Conservation (phyloP, 208 protist genomes). For the Leishmania major region DNA sequence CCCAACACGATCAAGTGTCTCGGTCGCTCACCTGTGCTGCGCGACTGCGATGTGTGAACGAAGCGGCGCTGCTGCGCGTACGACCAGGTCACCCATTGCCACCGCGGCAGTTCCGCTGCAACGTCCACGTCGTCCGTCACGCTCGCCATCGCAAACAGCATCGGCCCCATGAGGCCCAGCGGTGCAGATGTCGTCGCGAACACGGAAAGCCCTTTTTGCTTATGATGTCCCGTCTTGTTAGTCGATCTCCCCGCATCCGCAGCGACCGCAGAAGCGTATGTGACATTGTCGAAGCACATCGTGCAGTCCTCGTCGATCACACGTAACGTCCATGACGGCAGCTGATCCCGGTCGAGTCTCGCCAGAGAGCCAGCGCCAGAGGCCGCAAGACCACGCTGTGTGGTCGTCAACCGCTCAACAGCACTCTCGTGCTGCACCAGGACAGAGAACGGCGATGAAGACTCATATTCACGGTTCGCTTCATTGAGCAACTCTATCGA, state of each 20-base stretch:
- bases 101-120: background rate
- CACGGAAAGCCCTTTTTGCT: background rate
- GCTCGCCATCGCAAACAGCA: background rate
- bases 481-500: background rate
- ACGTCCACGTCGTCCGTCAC: background rate
- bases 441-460: background rate
- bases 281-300: conserved; percentile 6
- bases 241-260: background rate
- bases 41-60: conserved; percentile 5
- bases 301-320: conserved; percentile 6
- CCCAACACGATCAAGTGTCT: background rate
- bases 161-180: conserved; percentile 16
- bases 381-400: background rate
- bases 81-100: background rate
- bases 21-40: conserved; percentile 7
- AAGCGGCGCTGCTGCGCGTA: conserved; percentile 9
- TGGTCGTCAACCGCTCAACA: background rate
- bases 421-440: background rate
- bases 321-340: background rate
- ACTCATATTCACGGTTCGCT: fast-evolving
- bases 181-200: conserved; percentile 2
- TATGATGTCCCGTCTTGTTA: background rate
- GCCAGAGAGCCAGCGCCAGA: fast-evolving
- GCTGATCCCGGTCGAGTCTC: background rate
- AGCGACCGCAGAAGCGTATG: background rate